Conservation (phyloP, 768 basidiomycete genomes). For the Podaxis rugospora region DNA sequence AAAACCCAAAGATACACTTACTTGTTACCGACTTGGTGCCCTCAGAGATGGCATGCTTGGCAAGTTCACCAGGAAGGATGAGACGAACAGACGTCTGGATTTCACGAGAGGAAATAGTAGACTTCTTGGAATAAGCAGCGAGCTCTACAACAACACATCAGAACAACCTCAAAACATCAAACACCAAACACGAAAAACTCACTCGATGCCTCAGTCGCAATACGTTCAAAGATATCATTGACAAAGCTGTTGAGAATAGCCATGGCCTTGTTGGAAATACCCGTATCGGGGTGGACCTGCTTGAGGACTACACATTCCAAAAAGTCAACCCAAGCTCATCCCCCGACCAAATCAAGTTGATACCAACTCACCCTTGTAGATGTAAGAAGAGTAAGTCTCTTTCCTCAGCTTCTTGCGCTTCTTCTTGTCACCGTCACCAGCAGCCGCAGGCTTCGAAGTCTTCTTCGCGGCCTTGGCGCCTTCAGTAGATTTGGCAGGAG, state of each 20-base stretch:
- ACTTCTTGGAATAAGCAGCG: constrained; percentile 97
- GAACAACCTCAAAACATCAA: constrained; percentile 66
- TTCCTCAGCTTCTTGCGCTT: constrained; percentile 75
- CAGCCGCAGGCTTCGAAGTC: constrained; percentile 51
- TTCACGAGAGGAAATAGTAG: constrained; percentile 96
- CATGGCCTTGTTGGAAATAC: constrained; percentile 98
- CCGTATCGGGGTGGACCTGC: constrained; percentile 97
- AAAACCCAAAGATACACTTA: constrained; percentile 23
- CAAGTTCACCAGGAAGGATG: constrained; percentile 94
- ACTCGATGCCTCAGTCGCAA: constrained; percentile 89
- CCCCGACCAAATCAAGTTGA: not conserved
- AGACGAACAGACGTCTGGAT: constrained; percentile 95
- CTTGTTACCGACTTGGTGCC: constrained; percentile 64
- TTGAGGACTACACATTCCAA: constrained; percentile 66
- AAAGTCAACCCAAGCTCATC: constrained; percentile 1
- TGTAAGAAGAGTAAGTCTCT: constrained; percentile 93
- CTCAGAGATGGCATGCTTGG: constrained; percentile 98
- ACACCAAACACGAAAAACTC: constrained; percentile 18
- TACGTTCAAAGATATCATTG: constrained; percentile 92
- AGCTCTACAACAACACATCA: constrained; percentile 53
- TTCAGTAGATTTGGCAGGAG: constrained; percentile 63
- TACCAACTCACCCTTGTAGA: constrained; percentile 75
- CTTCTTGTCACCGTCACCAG: constrained; percentile 81
- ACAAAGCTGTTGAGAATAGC: constrained; percentile 90
- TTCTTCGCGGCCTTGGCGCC: constrained; percentile 77